These are phyloP conservation scores for Phaeoacremonium minimum DNA, from an alignment of 2,329 filamentous ascomycete species.

Conservation along the genomic window DNA sequence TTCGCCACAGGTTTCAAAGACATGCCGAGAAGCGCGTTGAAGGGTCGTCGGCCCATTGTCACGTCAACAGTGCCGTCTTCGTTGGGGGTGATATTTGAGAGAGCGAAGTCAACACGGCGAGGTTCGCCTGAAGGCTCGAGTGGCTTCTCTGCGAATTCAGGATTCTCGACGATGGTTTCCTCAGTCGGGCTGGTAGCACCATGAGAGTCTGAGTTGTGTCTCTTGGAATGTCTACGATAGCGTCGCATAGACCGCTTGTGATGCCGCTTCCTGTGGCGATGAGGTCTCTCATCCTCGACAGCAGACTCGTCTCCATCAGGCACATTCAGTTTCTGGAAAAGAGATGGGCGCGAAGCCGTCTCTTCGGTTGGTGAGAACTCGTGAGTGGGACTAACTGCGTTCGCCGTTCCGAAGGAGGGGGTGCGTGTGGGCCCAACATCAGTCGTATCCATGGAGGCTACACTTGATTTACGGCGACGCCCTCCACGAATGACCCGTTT, in stretches of 20 bases:
- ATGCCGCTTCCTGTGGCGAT: conserved; percentile 25
- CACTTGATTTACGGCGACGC: conserved; percentile 72
- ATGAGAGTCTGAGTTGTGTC: conserved; percentile 29
- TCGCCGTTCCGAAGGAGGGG: conserved; percentile 36
- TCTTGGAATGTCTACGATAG: conserved; percentile 38
- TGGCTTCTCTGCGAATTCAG: conserved; percentile 12
- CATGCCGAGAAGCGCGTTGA: conserved; percentile 53
- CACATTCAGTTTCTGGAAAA: conserved; percentile 29
- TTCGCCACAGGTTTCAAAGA: conserved; percentile 61
- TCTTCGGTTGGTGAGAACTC: conserved; percentile 35
- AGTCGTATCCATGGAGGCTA: conserved; percentile 59
- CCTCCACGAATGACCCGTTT: conserved; percentile 69
- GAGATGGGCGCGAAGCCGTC: conserved; percentile 26
- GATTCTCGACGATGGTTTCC: conserved; percentile 25
- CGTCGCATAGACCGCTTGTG: conserved; percentile 32
- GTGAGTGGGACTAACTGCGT: conserved; percentile 20
- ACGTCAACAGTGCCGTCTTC: conserved; percentile 20
- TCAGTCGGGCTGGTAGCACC: conserved; percentile 19
- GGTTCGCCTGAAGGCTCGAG: conserved; percentile 32
- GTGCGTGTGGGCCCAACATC: conserved; percentile 26
- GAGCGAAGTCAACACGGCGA: conserved; percentile 56
- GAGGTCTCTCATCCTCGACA: conserved; percentile 37
- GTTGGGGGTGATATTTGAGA: conserved; percentile 13
- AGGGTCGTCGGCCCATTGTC: conserved; percentile 34
- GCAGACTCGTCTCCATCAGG: conserved; percentile 36